Conservation (phyloP, 805 yeast species). For the Candida hispaniensis region DNA sequence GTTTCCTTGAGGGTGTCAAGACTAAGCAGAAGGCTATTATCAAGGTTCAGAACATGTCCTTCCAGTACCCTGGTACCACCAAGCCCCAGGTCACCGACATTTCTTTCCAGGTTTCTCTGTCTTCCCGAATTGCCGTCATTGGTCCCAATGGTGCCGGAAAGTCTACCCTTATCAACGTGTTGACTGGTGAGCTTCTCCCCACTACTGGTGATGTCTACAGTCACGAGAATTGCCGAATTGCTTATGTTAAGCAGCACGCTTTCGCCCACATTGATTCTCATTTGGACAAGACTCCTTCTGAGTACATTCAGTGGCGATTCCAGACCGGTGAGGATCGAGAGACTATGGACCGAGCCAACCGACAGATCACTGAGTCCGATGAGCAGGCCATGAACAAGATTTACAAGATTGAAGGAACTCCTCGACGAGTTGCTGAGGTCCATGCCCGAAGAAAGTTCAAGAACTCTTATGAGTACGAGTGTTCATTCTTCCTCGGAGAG, state of each 20-base stretch:
- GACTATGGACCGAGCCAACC: constrained; percentile 99
- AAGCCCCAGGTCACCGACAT: constrained; percentile 90
- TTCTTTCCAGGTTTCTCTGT: constrained; percentile 97
- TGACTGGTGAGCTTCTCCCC: constrained; percentile 99
- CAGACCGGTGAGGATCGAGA: constrained; percentile 99
- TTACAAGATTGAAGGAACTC: constrained; percentile 97
- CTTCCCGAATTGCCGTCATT: constrained; percentile 99
- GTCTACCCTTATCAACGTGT: constrained; percentile 95
- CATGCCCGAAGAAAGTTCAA: constrained; percentile 98
- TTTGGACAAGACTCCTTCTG: constrained; percentile 98
- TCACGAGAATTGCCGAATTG: constrained; percentile 99
- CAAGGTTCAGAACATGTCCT: constrained; percentile 91
- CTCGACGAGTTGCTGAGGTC: constrained; percentile 92
- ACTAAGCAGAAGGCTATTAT: constrained; percentile 99
- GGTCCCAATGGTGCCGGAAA: constrained; percentile 99
- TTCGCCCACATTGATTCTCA: constrained; percentile 98
- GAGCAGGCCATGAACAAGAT: constrained; percentile 98
- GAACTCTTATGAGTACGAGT: constrained; percentile 99
- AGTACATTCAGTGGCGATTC: constrained; percentile 99
- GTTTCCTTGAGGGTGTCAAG: constrained; percentile 99
- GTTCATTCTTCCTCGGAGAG: constrained; percentile 96
- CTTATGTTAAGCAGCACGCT: constrained; percentile 99
- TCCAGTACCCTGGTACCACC: constrained; percentile 99
- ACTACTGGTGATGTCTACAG: constrained; percentile 98
- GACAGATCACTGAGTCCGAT: constrained; percentile 94